A percentile compares a stretch with the other conserved stretches of the same genome.
Conservation (phyloP, 441 rosid species). For the Gossypium gossypioides region DNA sequence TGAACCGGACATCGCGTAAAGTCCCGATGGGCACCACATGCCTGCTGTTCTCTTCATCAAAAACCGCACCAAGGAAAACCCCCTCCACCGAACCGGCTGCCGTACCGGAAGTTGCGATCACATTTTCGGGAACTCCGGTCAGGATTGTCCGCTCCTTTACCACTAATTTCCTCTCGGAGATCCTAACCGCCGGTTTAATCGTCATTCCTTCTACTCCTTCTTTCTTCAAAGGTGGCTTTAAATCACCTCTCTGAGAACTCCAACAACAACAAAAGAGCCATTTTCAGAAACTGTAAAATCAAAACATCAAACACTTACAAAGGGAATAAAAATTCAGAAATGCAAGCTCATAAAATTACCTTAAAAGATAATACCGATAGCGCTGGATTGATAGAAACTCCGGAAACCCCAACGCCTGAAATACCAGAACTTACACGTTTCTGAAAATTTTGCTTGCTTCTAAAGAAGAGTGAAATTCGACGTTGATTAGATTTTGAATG, state of each 20-base stretch:
- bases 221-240: conserved; percentile 15
- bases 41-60: conserved; percentile 47
- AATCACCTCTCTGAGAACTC: conserved; percentile 13
- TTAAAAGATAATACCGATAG: conserved; percentile 30
- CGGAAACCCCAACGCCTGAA: conserved; percentile 33
- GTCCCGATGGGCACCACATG: conserved; percentile 57
- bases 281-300: neutral
- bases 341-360: conserved; percentile 22
- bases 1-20: conserved; percentile 59
- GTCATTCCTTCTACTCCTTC: conserved; percentile 41
- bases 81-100: conserved; percentile 71
- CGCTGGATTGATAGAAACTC: conserved; percentile 24
- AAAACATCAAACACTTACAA: neutral
- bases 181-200: conserved; percentile 65
- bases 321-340: neutral
- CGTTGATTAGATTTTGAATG: conserved; percentile 15
- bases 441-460: neutral
- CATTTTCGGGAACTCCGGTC: conserved; percentile 62
- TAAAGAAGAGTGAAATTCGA: conserved; percentile 6
- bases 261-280: neutral
- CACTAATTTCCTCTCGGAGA: conserved; percentile 50
- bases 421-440: conserved; percentile 27
- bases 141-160: conserved; percentile 55
- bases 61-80: conserved; percentile 58
- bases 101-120: conserved; percentile 55